These are phyloP conservation scores for Prunus campanulata DNA, from an alignment of 306 rosid species.

Conservation along the genomic window DNA sequence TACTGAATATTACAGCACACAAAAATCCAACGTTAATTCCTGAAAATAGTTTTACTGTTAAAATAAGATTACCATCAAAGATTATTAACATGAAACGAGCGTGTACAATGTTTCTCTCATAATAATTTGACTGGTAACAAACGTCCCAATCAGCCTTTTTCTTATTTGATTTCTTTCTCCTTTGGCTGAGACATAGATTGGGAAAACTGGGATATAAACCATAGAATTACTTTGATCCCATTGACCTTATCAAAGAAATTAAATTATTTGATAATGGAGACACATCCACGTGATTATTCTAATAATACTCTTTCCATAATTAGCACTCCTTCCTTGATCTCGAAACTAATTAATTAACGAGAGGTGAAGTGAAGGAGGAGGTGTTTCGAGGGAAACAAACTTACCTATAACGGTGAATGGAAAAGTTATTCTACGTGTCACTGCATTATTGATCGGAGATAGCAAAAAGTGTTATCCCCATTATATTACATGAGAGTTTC, in stretches of 20 bases:
- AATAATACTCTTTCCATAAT: neutral
- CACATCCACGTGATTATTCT: neutral
- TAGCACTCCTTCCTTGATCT: neutral
- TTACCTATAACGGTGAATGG: no score
- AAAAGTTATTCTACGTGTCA: no score
- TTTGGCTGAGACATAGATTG: neutral
- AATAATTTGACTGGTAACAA: neutral
- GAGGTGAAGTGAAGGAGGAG: neutral
- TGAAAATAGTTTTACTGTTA: neutral
- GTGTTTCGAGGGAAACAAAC: no score
- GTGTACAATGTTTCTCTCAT: neutral
- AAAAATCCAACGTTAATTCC: neutral
- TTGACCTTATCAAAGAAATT: constrained; percentile 16
- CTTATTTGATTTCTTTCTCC: neutral
- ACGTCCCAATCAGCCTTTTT: neutral
- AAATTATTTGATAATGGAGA: neutral
- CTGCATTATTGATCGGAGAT: no score
- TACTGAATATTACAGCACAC: neutral
- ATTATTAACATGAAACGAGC: no score
- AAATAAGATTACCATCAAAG: neutral
- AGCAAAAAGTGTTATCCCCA: no score
- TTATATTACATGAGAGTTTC: no score
- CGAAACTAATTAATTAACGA: neutral
- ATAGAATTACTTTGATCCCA: constrained; percentile 13
- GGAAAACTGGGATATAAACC: neutral